Evolutionary conservation across 352 stramenopile genomes (phyloP), one percentile per base, ranked within the genome.

Genomic region (Phytophthora meadii): DNA sequence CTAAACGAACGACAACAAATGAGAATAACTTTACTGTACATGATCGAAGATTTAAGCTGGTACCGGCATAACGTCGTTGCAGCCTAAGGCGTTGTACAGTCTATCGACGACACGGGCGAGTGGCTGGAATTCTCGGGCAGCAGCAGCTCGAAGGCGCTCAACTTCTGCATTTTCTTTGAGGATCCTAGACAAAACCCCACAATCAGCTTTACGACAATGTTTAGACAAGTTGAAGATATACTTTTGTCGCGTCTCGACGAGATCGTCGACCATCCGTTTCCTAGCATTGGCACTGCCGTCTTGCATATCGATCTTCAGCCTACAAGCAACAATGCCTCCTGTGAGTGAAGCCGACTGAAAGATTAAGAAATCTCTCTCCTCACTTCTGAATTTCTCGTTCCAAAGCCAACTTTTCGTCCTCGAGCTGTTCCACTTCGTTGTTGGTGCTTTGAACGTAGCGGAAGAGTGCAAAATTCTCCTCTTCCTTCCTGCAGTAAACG

Each of bases 391-490:
- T 86, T 42, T 94, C 84, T 14, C 61, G 40, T 54, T 89, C 81
- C 7, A 92, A 58, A 8, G 54, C 68, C 15, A 76, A 52, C 41
- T 89, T 92, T 56, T 94, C 83, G n/a, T 94, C 84, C 52, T 94
- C 85, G 24, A 94, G 82, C 49, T 94, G 85, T 61, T 92, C 82
- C 32, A 87, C 77, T 59, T 94, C 85, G 52, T 91, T 92, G 63
- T 84, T 92, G 14, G 89, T 82, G 49, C 72, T 92, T 47, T 94
- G 85, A 36, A 94, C 78, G 61, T 94, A 92, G 50, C 82, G 79
- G 34, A 91, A 94, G 41, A 90, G 75, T 5, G 85, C 81, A 53
- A 94, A 92, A 54, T 94, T 92, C 25, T 94, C 82, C 42, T 92
- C 85, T 52, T 94, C 85, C 37, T 84, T 85, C 53, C 80, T 91